These are phyloP conservation scores for Pseudogymnoascus destructans DNA, from an alignment of 2,329 filamentous ascomycete genomes.

Conservation along the genomic window DNA sequence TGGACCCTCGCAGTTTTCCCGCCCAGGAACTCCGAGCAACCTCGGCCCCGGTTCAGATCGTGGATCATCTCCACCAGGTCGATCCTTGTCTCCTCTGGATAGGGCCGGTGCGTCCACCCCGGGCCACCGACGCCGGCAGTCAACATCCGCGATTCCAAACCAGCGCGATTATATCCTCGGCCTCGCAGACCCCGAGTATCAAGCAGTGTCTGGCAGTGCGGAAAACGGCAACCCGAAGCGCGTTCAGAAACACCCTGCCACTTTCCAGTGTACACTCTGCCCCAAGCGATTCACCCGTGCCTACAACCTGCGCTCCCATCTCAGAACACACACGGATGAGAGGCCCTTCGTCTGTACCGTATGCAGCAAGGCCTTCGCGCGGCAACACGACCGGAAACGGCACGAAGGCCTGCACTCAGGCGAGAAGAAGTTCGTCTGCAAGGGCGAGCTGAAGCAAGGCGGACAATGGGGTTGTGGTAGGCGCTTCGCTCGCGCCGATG, in stretches of 20 bases:
- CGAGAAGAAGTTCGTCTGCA: slow-evolving; percentile 98
- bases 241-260: slow-evolving; percentile 95
- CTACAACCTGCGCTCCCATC: slow-evolving; percentile 89
- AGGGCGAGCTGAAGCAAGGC: slow-evolving; percentile 71
- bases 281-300: slow-evolving; percentile 93
- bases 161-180: slow-evolving; percentile 73
- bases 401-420: slow-evolving; percentile 93
- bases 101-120: slow-evolving; percentile 37
- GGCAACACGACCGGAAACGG: slow-evolving; percentile 92
- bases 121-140: slow-evolving; percentile 39
- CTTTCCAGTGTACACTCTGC: slow-evolving; percentile 86
- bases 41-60: slow-evolving; percentile 39
- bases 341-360: slow-evolving; percentile 94
- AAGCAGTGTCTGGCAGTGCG: slow-evolving; percentile 44
- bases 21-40: slow-evolving; percentile 37
- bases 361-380: slow-evolving; percentile 92
- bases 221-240: slow-evolving; percentile 55
- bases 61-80: slow-evolving; percentile 32
- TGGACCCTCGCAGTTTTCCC: slow-evolving; percentile 30
- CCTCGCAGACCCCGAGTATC: slow-evolving; percentile 76
- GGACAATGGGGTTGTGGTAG: slow-evolving; percentile 87
- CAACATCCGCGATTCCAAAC: slow-evolving; percentile 39
- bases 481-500: slow-evolving; percentile 88
- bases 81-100: slow-evolving; percentile 47
- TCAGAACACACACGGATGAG: slow-evolving; percentile 94